Evolutionary conservation across 2,329 filamentous ascomycete species (phyloP).

Genomic region (Orbilia blumenaviensis): DNA sequence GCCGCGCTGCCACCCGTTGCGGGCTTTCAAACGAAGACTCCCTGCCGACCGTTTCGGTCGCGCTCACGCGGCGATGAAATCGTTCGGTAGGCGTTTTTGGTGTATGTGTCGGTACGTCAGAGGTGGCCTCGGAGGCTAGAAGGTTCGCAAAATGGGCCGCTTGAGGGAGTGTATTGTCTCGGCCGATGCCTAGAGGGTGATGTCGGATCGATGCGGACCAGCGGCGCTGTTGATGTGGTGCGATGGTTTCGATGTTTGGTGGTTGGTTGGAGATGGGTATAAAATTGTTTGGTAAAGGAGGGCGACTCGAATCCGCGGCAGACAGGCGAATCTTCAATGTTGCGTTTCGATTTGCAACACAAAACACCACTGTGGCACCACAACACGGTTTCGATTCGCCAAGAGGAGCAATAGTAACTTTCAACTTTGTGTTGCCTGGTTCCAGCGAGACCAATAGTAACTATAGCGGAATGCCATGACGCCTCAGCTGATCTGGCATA

Average conservation of each 20-base stretch:
- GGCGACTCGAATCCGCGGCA: slow-evolving; percentile 41
- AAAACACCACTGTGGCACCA: slow-evolving; percentile 13
- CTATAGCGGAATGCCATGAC: no score
- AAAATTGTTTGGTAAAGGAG: slow-evolving; percentile 42
- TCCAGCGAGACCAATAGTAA: no score
- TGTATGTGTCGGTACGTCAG: background rate
- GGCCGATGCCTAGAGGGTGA: background rate
- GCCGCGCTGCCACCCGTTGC: slow-evolving; percentile 43
- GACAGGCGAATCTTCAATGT: slow-evolving; percentile 26
- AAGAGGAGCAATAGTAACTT: background rate
- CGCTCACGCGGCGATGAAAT: slow-evolving; percentile 48
- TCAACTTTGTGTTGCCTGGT: no score
- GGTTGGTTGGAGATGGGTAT: slow-evolving; percentile 32
- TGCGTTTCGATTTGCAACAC: slow-evolving; percentile 30
- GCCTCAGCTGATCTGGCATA: no score
- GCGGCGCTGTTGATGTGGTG: slow-evolving; percentile 18
- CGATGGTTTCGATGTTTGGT: slow-evolving; percentile 22
- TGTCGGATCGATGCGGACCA: background rate
- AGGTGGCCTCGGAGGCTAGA: background rate
- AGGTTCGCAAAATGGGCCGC: background rate
- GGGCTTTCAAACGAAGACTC: slow-evolving; percentile 45
- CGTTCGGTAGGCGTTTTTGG: background rate
- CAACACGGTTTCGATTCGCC: background rate
- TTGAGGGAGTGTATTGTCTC: background rate
- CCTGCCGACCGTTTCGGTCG: slow-evolving; percentile 52